Base-by-base conservation (phyloP, 495 filamentous ascomycete species). In the Oidiodendron maius region DNA sequence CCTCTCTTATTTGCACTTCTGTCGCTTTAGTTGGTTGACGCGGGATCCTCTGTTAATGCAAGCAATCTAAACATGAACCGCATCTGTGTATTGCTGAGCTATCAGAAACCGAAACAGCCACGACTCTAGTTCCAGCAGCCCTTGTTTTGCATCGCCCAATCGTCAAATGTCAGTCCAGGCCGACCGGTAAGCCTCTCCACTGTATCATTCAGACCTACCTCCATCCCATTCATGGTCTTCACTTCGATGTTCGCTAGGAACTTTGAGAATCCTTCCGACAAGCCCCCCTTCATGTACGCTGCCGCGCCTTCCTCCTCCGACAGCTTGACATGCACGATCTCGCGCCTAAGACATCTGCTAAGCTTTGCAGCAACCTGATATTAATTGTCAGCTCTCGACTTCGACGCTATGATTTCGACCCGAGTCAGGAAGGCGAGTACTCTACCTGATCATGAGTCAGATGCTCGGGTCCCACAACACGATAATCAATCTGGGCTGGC, bases 401-500 rank as follows among this genome's bases (percentile, higher is more conserved):
- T n/a, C n/a, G n/a, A n/a, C n/a, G n/a, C n/a, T n/a, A n/a, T n/a
- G n/a, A n/a, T n/a, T n/a, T n/a, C n/a, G n/a, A n/a, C n/a, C n/a
- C n/a, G n/a, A n/a, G n/a, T n/a, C n/a, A n/a, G n/a, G n/a, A n/a
- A n/a, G n/a, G n/a, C n/a, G n/a, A n/a, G n/a, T n/a, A n/a, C n/a
- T n/a, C n/a, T n/a, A n/a, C n/a, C 8, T 17, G 65, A 41, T 56
- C 55, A 44, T 72, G 71, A 3, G 61, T 62, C 9, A 77, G 48
- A 37, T 71, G 46, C 48, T 75, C 71, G 2, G 70, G 62, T 4
- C 74, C 74, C 0, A 75, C 46, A 12, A 76, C 42, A 15, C 61
- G 4, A 46, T 64, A 66, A 28, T 67, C 66, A 0, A 60, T 66
- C 35, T 74, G 69, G 6, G 61, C 60, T 11, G 65, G 51, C n/a